Evolutionary conservation across 169 alveolate genomes (phyloP), one percentile per base, ranked within the genome.

Genomic region (Eimeria praecox): DNA sequence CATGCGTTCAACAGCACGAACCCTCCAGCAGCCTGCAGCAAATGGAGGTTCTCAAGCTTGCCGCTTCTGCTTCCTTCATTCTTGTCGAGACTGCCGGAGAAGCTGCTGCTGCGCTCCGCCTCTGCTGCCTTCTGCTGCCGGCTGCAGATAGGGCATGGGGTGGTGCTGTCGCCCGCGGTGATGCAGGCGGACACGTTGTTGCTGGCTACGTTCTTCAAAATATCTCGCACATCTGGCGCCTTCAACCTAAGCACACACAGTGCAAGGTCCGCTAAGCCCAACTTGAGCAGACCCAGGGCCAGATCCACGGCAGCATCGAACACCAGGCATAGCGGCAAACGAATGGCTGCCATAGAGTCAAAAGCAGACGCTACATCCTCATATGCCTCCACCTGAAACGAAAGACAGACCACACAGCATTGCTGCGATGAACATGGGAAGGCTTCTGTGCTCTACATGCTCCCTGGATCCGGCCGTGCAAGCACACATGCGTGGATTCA

Each of bases 251-350:
- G 91, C 75, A 83, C 91, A 20, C 49, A 54, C 0, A 24, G 54
- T 16, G 91, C 91, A 10, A 83, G 91, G 35, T 83, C 91, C 18
- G 75, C 91, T 24, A 54, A n/a, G 42, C 91, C 91, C 91, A 83
- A 30, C n/a, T 40, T 46, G 33, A 83, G 30, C 49, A 83, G 59
- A 8, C 75, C 91, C 73, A 46, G 27, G 3, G 91, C 73, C 91
- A 83, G 91, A 33, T 54, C 56, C 12, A 54, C 91, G 22, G 91
- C 73, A 30, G 91, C 91, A 40, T 83, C 91, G 42, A 83, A 38
- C 49, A 83, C 73, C 38, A 83, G 69, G 44, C 91, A 83, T 30
- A 54, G 49, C 16, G 91, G 91, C 91, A 83, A 12, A 4, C 56
- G 69, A 9, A 83, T 49, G 10, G 73, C 20, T 52, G 91, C 73